Evolutionary conservation across 2,329 filamentous ascomycete genomes (phyloP), one percentile per base, ranked within the genome.

Genomic region (Sporothrix pallida): DNA sequence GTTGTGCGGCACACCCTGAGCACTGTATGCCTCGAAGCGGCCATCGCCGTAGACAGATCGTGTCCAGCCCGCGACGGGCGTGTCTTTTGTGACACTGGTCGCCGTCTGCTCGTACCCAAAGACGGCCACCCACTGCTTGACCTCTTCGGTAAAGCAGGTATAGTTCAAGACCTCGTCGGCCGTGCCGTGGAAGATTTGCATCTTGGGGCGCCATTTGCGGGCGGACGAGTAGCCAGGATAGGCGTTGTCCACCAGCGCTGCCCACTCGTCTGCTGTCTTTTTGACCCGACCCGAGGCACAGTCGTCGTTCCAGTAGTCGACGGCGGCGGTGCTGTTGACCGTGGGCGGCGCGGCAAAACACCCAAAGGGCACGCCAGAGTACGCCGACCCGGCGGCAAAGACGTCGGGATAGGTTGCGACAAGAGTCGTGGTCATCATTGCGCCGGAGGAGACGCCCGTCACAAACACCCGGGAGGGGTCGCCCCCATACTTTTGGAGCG

Each of bases 81-180:
- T 82, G 62, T 83, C 76, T 1, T 71, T 63, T 4, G 77, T 79
- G 0, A 79, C 77, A 8, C 58, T 76, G 0, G 78, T 79, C 6
- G 82, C 81, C 48, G 74, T 77, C 15, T 78, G 76, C 62, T 76
- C 76, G 71, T 82, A 76, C 3, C 81, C 81, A 10, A 83, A 74
- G 12, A 85, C 81, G 0, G 81, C 81, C 0, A 84, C 83, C 87
- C 87, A 88, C 78, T 87, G 79, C 80, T 88, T 87, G 74, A 87
- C 81, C 75, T 85, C 84, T 80, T 90, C 87, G 20, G 56, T 58
- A 15, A 58, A 58, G 23, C 23, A 58, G 2, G 56, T 31, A 23
- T 31, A 58, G 56, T 58, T 58, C 9, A 58, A 26, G 3, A 26
- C 31, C 23, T 23, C 15, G 56, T 58, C 56, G 56, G 56, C 56